phyloP scores from a whole-genome alignment of 2,329 filamentous ascomycete genomes.

The Thelonectria blattea region DNA sequence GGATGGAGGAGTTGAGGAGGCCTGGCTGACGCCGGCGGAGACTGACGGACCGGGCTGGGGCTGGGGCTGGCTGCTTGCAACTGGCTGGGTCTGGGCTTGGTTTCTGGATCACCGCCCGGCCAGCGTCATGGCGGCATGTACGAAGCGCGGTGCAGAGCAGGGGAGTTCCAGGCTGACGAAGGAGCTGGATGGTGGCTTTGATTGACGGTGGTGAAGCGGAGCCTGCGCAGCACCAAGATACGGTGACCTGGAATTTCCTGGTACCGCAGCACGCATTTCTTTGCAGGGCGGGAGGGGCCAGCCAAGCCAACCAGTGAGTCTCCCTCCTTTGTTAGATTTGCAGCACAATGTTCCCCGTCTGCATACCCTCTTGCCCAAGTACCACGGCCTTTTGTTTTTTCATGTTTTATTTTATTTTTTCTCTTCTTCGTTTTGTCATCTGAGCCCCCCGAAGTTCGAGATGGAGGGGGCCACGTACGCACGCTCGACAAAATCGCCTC shows the following conservation, averaged over 20 bases:
- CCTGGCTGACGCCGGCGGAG: constrained; percentile 32
- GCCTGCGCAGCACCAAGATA: constrained; percentile 19
- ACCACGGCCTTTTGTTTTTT: neutral
- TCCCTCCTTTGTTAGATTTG: constrained; percentile 8
- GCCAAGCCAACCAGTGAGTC: constrained; percentile 8
- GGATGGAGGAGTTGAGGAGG: neutral
- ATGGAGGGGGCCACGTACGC: constrained; percentile 14
- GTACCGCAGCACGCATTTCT: constrained; percentile 7
- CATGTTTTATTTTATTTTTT: too few relatives aligned
- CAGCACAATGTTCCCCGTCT: neutral
- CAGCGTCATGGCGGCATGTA: constrained; percentile 34
- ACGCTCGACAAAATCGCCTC: neutral
- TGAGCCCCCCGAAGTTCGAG: constrained; percentile 5
- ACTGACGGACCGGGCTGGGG: constrained; percentile 31
- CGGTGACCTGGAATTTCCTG: constrained; percentile 9
- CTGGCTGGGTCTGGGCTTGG: constrained; percentile 33
- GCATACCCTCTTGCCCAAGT: constrained; percentile 8
- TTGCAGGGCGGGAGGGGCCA: neutral
- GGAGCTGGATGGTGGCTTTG: constrained; percentile 38
- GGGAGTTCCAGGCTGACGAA: constrained; percentile 36
- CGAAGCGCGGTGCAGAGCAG: constrained; percentile 29
- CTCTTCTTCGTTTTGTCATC: constrained; percentile 5
- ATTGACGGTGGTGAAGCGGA: constrained; percentile 34
- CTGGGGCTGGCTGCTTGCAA: constrained; percentile 31
- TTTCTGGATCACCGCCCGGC: constrained; percentile 35